Evolutionary conservation across 768 basidiomycete genomes (phyloP), one percentile per base, ranked within the genome.

Genomic region (Grammothele lineata): DNA sequence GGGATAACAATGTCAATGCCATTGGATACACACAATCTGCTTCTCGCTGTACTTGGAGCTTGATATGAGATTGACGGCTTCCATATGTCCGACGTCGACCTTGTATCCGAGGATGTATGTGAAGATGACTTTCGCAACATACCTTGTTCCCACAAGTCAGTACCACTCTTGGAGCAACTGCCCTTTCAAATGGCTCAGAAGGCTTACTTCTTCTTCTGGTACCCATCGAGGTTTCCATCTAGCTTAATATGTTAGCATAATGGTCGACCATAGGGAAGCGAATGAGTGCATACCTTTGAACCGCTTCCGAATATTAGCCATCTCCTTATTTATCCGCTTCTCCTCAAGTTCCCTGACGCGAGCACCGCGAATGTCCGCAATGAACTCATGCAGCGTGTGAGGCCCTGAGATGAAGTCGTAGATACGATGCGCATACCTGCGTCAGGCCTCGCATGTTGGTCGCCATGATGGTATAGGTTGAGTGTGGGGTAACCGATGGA

Each of bases 51-150:
- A 99, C 60, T 97, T 98, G 25, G 80, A 68, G 60, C 90, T 92
- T 22, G 94, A 89, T 56, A 99, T 97, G 55, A 99, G 77, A 66
- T 99, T 98, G 56, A 98, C 92, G 21, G 96, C 95, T 62, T 98
- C 94, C 94, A 98, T 96, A 66, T 98, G 96, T 14, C 96, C 96
- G 18, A 98, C 81, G 63, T 99, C 96, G 57, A 98, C 93, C 68
- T 96, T 95, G 74, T 99, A 99, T 35, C 96, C 96, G 50, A 99
- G 74, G 59, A 99, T 99, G 62, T 97, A 98, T 5, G 96, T 97
- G 73, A 98, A 99, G 51, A 98, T 87, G 59, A 99, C 94, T 73
- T 99, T 98, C 48, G 93, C 90, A 35, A 98, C 91, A 76, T 96
- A 98, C 82, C 89, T 90, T 30, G 27, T 14, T 7, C 27, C 8